Conservation (phyloP, 495 filamentous ascomycete species). For the Entonaema liquescens region DNA sequence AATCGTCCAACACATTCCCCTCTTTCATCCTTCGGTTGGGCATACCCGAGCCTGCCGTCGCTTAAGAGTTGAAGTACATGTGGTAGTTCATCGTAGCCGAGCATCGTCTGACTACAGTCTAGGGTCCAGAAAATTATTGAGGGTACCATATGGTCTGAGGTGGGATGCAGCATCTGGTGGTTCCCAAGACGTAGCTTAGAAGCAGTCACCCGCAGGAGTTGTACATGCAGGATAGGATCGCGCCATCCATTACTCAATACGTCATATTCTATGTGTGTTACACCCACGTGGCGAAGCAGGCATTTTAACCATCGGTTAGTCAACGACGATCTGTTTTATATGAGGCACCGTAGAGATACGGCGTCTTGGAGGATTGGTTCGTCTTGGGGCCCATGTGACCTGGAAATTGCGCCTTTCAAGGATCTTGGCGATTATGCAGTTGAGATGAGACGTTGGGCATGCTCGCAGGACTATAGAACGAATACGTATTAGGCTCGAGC, state of each 20-base stretch:
- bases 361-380: slow-evolving; percentile 18
- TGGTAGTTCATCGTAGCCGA: slow-evolving; percentile 1
- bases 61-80: not conserved
- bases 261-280: slow-evolving; percentile 25
- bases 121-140: slow-evolving; percentile 4
- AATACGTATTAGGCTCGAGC: slow-evolving; percentile 22
- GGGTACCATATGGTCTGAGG: slow-evolving; percentile 22
- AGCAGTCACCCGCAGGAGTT: slow-evolving; percentile 15
- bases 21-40: not conserved
- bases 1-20: slow-evolving; percentile 3
- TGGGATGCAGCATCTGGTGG: slow-evolving; percentile 16
- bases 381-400: slow-evolving; percentile 22
- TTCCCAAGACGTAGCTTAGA: slow-evolving; percentile 20
- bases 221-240: slow-evolving; percentile 15
- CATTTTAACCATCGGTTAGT: slow-evolving; percentile 15
- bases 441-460: slow-evolving; percentile 31
- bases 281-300: slow-evolving; percentile 37
- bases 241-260: slow-evolving; percentile 25
- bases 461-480: slow-evolving; percentile 26
- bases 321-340: slow-evolving; percentile 12
- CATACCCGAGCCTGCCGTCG: not conserved
- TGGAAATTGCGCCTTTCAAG: slow-evolving; percentile 12
- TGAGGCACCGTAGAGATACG: slow-evolving; percentile 27
- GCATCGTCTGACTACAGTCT: not conserved
- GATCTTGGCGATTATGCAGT: slow-evolving; percentile 29